Evolutionary conservation across 1,139 yeast genomes (phyloP).

Genomic region (Kodamaea sp.): DNA sequence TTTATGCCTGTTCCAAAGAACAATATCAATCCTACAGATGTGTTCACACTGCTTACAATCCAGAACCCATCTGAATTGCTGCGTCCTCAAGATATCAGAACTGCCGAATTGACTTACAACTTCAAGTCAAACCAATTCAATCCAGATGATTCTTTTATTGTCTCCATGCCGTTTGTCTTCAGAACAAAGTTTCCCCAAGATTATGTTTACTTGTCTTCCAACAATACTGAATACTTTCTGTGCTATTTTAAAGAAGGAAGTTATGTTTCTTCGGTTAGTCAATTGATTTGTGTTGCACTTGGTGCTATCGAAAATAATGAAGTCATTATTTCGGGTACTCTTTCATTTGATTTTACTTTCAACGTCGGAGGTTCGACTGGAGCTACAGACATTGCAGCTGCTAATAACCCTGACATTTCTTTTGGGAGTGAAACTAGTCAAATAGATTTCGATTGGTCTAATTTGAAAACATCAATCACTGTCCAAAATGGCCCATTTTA

Average conservation of each 20-base stretch:
- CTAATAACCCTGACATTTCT: constrained; percentile 7
- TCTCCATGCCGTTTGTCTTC: constrained; percentile 19
- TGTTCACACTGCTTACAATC: constrained; percentile 11
- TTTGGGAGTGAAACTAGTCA: constrained; percentile 4
- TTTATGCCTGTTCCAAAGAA: constrained; percentile 1
- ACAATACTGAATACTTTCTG: constrained; percentile 10
- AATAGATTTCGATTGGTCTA: constrained; percentile 13
- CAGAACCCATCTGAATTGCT: constrained; percentile 3
- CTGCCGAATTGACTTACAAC: constrained; percentile 17
- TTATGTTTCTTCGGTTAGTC: constrained; percentile 8
- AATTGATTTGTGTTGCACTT: constrained; percentile 13
- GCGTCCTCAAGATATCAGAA: constrained; percentile 19
- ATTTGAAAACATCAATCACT: constrained; percentile 10
- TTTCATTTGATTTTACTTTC: constrained; percentile 19
- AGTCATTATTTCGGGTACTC: constrained; percentile 11
- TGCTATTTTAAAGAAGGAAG: constrained; percentile 16
- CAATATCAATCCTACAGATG: constrained; percentile 5
- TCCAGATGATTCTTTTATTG: constrained; percentile 12
- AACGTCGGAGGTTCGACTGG: constrained; percentile 21
- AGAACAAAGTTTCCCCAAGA: constrained; percentile 15
- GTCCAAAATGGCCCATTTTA: constrained; percentile 15
- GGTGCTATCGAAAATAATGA: constrained; percentile 1
- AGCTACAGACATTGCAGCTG: constrained; percentile 14
- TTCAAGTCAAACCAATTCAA: constrained; percentile 8
- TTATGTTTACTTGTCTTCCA: constrained; percentile 10